Evolutionary conservation across 225 moss, liverwort and hornwort species (phyloP).

Genomic region (Pleurozium schreberi): DNA sequence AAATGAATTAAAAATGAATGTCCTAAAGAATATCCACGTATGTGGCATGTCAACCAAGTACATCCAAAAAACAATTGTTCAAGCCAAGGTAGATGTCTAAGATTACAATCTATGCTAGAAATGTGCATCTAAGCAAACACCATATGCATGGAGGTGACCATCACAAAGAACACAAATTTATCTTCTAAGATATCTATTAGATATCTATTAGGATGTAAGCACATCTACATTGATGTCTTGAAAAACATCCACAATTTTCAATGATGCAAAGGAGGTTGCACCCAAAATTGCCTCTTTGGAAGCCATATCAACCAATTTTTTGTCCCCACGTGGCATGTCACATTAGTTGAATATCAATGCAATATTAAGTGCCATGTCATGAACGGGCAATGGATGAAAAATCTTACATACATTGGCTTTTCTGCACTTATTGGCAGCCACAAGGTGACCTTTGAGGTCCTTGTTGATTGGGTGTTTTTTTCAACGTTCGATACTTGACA

Average conservation of each 20-base stretch:
- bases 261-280: not conserved
- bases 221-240: not conserved
- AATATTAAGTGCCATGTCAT: no score
- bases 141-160: not conserved
- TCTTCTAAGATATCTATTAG: not conserved
- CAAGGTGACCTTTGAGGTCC: no score
- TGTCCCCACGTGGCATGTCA: no score
- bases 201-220: not conserved
- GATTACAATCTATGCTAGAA: not conserved
- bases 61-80: not conserved
- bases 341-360: no score
- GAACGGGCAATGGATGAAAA: no score
- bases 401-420: no score
- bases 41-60: not conserved
- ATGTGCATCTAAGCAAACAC: not conserved
- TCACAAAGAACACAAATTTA: not conserved
- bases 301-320: not conserved
- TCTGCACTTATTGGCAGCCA: no score
- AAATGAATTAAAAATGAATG: no score
- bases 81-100: not conserved
- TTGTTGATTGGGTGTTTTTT: no score
- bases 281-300: not conserved
- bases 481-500: no score
- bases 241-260: not conserved
- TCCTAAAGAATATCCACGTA: no score